Base-by-base conservation (phyloP, 164 flowering plant genomes). In the Warburgia ugandensis region DNA sequence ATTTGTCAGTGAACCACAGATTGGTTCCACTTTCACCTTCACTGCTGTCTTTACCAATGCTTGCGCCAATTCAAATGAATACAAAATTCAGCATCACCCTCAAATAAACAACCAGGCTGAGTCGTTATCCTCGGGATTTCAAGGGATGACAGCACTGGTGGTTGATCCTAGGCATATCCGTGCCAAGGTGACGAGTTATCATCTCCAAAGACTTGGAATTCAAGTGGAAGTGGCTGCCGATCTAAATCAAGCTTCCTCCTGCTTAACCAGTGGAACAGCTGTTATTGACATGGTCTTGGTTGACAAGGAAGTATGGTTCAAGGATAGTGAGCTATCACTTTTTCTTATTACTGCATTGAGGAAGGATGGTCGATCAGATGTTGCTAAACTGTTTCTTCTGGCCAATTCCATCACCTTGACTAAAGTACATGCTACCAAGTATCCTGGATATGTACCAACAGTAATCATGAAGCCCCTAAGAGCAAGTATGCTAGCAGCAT, bases 1-100 rank as follows among this genome's bases (percentile, higher is more conserved):
- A 16, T 84, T 92, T 63, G 78, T 64, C 10, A 92, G 99, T 66
- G 65, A 63, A 35, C 92, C 94, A 10, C 63, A 77, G 30, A 51
- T 82, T 47, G 99, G 99, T 0, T 80, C 92, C 19, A 86, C 95
- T 19, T 92, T 92, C 50, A 71, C 99, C 10, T 92, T 92, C 52
- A 88, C 95, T 20, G 97, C 79, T 29, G 77, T 79, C 39, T 84
- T 92, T 56, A 45, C 59, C 20, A 68, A 63, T 52, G 87, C 69
- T 31, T 38, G 26, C 58, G 59, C 69, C 38, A 62, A 42, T 60
- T 62, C 69, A 14, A 51, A 61, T 38, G 79, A 74, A 28, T 62
- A 48, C 41, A 68, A 29, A 66, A 56, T 10, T 8, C 54, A 50
- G 28, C 45, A 40, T 16, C 45, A 21, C 52, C 79, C 73, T 60